These are phyloP conservation scores for Cyclotella kingstonii DNA, from an alignment of 108 stramenopile species.

Conservation along the genomic window DNA sequence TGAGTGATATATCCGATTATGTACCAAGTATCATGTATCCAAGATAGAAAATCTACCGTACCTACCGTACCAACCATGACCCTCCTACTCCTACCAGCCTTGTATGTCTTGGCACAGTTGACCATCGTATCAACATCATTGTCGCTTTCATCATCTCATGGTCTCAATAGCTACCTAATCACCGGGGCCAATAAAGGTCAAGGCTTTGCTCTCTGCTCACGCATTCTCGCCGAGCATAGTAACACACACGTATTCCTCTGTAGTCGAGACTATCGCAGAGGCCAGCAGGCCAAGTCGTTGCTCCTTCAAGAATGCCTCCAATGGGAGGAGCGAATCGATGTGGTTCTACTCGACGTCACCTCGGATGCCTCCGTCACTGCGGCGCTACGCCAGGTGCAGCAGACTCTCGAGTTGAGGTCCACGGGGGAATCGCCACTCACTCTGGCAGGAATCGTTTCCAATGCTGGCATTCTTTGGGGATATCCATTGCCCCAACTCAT, in stretches of 20 bases:
- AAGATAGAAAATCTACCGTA: too few relatives aligned
- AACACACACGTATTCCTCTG: conserved; percentile 37
- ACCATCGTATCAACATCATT: neutral
- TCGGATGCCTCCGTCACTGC: conserved; percentile 14
- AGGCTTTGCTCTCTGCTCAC: conserved; percentile 27
- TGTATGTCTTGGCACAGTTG: neutral
- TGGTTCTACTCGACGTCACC: conserved; percentile 34
- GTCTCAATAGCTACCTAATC: conserved; percentile 11
- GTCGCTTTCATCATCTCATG: neutral
- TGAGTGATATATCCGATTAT: too few relatives aligned
- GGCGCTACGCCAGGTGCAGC: conserved; percentile 1
- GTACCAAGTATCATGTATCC: too few relatives aligned
- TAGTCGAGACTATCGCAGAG: conserved; percentile 22
- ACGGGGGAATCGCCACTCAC: neutral
- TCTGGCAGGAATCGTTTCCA: conserved; percentile 30
- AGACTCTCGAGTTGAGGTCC: neutral
- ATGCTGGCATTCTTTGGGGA: conserved; percentile 44
- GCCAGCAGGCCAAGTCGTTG: conserved; percentile 15
- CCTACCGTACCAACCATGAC: neutral
- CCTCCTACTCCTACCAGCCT: neutral
- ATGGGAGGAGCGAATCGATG: conserved; percentile 17
- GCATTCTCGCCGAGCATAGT: conserved; percentile 31
- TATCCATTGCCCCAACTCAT: conserved; percentile 34
- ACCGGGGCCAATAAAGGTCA: conserved; percentile 48
- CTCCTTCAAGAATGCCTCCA: neutral